These are phyloP conservation scores for Monilinia vaccinii-corymbosi DNA, from an alignment of 2,329 filamentous ascomycete genomes.

Conservation along the genomic window DNA sequence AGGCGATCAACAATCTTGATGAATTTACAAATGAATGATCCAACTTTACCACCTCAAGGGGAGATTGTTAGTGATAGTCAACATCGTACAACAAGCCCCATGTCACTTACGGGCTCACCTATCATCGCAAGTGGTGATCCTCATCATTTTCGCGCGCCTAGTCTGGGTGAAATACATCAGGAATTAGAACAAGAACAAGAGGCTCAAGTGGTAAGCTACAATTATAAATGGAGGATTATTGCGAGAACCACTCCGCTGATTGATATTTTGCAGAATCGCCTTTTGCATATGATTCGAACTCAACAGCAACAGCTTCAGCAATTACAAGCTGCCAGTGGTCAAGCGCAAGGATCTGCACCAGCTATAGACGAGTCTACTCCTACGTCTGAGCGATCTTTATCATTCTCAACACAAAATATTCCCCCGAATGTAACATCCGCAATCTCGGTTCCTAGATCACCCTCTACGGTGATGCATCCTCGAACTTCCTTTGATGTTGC, in stretches of 20 bases:
- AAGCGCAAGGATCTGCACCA: slow-evolving; percentile 33
- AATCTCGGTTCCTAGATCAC: slow-evolving; percentile 43
- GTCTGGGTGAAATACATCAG: slow-evolving; percentile 68
- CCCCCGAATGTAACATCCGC: slow-evolving; percentile 31
- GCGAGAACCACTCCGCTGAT: background rate
- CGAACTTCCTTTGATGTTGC: slow-evolving; percentile 52
- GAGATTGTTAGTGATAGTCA: slow-evolving; percentile 51
- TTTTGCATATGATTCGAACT: slow-evolving; percentile 66
- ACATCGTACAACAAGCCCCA: slow-evolving; percentile 35
- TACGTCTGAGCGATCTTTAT: slow-evolving; percentile 38
- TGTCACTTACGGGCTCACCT: slow-evolving; percentile 40
- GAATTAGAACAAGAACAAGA: slow-evolving; percentile 74
- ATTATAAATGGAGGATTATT: background rate
- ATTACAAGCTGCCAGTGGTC: slow-evolving; percentile 37
- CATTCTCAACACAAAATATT: slow-evolving; percentile 33
- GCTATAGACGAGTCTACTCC: slow-evolving; percentile 34
- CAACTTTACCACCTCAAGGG: slow-evolving; percentile 55
- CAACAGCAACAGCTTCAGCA: slow-evolving; percentile 64
- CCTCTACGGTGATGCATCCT: slow-evolving; percentile 32
- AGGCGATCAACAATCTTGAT: slow-evolving; percentile 61
- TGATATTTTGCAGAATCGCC: slow-evolving; percentile 49
- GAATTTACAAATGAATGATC: slow-evolving; percentile 67
- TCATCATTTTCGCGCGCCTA: slow-evolving; percentile 58
- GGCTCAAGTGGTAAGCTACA: slow-evolving; percentile 55
- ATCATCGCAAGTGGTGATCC: slow-evolving; percentile 38